Conservation (phyloP, 2,329 filamentous ascomycete genomes). For the Ophiostoma quercus region DNA sequence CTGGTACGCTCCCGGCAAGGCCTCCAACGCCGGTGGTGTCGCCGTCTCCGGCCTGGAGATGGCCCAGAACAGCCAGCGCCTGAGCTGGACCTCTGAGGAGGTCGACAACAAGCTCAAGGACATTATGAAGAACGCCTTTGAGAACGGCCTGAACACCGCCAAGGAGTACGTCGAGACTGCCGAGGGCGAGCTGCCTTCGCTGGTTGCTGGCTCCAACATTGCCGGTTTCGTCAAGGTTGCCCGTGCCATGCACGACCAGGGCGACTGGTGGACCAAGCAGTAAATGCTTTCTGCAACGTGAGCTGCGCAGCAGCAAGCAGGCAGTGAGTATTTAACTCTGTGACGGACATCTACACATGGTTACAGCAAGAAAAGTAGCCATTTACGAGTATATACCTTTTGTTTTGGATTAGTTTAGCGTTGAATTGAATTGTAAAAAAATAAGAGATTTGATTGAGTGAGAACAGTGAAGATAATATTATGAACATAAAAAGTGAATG, state of each 20-base stretch:
- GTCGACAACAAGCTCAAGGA: conserved; percentile 84
- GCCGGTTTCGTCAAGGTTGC: conserved; percentile 97
- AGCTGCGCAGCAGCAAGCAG: not conserved
- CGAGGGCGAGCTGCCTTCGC: conserved; percentile 79
- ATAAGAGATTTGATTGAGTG: not conserved
- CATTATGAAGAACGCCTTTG: conserved; percentile 94
- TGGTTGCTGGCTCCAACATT: conserved; percentile 94
- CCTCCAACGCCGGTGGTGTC: conserved; percentile 94
- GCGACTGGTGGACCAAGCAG: conserved; percentile 70
- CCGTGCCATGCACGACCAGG: conserved; percentile 90
- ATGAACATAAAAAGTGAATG: too few relatives aligned
- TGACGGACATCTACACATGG: not conserved
- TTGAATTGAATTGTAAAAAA: not conserved
- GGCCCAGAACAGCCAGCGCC: conserved; percentile 88
- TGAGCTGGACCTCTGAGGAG: conserved; percentile 82
- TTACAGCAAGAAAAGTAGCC: conserved; percentile 11
- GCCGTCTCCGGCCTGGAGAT: conserved; percentile 97
- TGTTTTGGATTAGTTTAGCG: conserved; percentile 11
- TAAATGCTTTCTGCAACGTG: conserved; percentile 15
- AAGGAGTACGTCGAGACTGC: conserved; percentile 75
- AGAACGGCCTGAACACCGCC: conserved; percentile 81
- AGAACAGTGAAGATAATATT: not conserved
- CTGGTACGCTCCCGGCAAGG: conserved; percentile 97
- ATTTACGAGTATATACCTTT: conserved; percentile 15
- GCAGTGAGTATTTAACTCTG: not conserved